These are phyloP conservation scores for Angomonas ambiguus DNA, from an alignment of 208 protist genomes.

Conservation along the genomic window DNA sequence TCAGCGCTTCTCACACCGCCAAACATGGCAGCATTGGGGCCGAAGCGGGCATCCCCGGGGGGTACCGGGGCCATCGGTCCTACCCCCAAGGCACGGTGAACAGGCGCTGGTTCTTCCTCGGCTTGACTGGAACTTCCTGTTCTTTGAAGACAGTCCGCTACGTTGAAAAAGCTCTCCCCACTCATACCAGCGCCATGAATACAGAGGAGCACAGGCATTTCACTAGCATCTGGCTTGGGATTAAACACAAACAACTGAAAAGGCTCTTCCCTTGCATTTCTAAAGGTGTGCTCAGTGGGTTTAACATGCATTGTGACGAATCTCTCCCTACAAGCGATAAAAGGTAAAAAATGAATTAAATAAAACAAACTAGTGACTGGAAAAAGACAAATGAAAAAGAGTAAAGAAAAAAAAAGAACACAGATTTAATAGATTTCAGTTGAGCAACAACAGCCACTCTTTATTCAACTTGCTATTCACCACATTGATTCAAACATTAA, in stretches of 20 bases:
- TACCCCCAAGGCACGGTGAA: background rate
- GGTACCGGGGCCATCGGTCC: background rate
- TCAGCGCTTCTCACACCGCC: slow-evolving; percentile 2
- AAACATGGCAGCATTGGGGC: background rate
- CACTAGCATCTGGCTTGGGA: slow-evolving; percentile 13
- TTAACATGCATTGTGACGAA: background rate
- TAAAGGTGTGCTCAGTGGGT: slow-evolving; percentile 19
- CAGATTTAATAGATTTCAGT: too few relatives aligned
- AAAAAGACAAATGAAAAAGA: background rate
- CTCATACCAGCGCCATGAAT: slow-evolving; percentile 89
- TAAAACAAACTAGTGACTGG: background rate
- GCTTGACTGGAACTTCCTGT: background rate
- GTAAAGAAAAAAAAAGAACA: too few relatives aligned
- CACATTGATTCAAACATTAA: background rate
- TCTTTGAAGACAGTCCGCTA: slow-evolving; percentile 37
- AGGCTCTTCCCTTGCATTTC: slow-evolving; percentile 32
- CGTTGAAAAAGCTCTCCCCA: slow-evolving; percentile 56
- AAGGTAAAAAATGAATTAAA: background rate
- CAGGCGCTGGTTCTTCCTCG: background rate
- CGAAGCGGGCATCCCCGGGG: background rate
- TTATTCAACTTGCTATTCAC: background rate
- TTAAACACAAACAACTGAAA: slow-evolving; percentile 53
- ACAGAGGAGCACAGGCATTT: slow-evolving; percentile 67
- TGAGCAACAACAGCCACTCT: too few relatives aligned
- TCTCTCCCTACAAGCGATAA: background rate